Evolutionary conservation across 108 stramenopile genomes (phyloP).

Genomic region (Parmales sp.): DNA sequence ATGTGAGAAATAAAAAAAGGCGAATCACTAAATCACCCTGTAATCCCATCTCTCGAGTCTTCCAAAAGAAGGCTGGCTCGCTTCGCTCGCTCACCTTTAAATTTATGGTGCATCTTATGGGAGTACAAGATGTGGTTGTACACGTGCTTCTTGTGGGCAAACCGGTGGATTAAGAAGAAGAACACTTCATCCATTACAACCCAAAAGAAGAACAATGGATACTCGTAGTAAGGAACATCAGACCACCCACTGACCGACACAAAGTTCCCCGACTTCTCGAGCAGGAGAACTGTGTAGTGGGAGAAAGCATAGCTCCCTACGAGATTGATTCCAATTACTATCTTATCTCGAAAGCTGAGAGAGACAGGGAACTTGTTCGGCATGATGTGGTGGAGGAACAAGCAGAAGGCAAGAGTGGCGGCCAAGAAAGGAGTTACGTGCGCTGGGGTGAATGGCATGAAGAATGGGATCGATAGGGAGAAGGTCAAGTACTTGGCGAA

Average conservation of each 20-base stretch:
- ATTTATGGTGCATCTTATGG: constrained; percentile 8
- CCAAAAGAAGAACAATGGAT: background rate
- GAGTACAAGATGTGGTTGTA: background rate
- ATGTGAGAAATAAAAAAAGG: no score
- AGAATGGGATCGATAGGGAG: background rate
- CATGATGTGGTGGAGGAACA: background rate
- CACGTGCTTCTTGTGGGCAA: background rate
- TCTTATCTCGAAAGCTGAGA: background rate
- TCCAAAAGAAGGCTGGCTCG: no score
- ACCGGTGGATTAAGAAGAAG: constrained; percentile 3
- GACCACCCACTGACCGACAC: background rate
- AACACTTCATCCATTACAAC: background rate
- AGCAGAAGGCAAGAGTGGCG: background rate
- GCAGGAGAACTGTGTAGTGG: background rate
- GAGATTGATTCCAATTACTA: background rate
- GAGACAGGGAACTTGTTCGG: background rate
- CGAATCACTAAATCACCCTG: no score
- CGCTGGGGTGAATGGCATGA: background rate
- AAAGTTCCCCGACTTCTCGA: background rate
- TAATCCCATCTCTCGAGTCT: no score
- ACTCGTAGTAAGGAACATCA: background rate
- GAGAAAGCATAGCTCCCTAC: background rate
- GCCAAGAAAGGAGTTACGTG: background rate
- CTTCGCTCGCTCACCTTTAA: no score
- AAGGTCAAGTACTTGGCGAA: background rate